Percentiles rank a stretch among this genome's conserved stretches.
These are phyloP conservation scores for Rosa hybrid DNA, from an alignment of 331 rosid species.

Conservation along the genomic window DNA sequence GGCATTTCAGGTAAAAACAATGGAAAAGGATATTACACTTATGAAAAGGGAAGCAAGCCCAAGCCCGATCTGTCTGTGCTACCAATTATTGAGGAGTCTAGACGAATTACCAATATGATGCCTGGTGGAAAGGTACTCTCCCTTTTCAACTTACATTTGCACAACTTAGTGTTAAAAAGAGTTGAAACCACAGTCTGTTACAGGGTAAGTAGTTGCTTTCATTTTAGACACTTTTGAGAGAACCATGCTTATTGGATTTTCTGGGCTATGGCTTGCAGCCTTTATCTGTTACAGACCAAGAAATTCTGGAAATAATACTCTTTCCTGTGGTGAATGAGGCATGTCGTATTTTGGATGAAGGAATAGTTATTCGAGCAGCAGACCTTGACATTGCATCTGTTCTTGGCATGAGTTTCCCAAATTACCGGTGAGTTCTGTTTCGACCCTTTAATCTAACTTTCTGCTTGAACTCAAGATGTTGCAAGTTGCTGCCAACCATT, in stretches of 20 bases:
- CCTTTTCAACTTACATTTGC: constrained; percentile 8
- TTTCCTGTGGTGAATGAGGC: constrained; percentile 95
- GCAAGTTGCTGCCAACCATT: not conserved
- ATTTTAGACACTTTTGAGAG: not conserved
- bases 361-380: constrained; percentile 75
- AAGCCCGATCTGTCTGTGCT: constrained; percentile 72
- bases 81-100: constrained; percentile 75
- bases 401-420: constrained; percentile 99
- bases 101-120: constrained; percentile 60
- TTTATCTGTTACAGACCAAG: constrained; percentile 74
- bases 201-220: constrained; percentile 12
- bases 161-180: not conserved
- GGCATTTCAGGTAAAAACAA: constrained; percentile 74
- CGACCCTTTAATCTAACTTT: not conserved
- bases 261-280: constrained; percentile 53
- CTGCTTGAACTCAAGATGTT: not conserved
- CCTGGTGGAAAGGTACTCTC: constrained; percentile 79
- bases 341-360: constrained; percentile 88
- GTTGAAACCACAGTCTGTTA: constrained; percentile 16
- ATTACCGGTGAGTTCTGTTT: constrained; percentile 54
- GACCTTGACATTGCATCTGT: constrained; percentile 93
- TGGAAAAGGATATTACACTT: constrained; percentile 79
- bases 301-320: constrained; percentile 87
- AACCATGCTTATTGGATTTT: constrained; percentile 10
- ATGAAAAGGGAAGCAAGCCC: constrained; percentile 83